Conservation (phyloP, 352 stramenopile species). For the Pythium dissimile region DNA sequence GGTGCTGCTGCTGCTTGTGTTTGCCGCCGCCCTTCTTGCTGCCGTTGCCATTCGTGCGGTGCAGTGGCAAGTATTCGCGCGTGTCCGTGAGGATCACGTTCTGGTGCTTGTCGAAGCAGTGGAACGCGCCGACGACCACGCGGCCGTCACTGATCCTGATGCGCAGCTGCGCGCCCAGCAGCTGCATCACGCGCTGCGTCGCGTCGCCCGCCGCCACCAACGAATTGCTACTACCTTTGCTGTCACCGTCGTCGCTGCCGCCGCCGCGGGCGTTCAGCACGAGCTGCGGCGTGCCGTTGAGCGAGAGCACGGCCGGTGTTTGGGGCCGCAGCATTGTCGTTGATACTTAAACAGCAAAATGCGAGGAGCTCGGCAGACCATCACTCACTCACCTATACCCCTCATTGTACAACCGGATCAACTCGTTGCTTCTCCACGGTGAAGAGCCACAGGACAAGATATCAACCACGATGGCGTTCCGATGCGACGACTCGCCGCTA, state of each 20-base stretch:
- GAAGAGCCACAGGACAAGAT: slow-evolving; percentile 8
- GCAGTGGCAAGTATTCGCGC: slow-evolving; percentile 51
- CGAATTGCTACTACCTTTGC: no score
- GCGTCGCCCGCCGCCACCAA: slow-evolving; percentile 43
- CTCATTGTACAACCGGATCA: slow-evolving; percentile 3
- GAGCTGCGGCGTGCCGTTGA: slow-evolving; percentile 53
- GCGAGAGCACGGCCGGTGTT: slow-evolving; percentile 42
- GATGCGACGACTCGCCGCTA: slow-evolving; percentile 29
- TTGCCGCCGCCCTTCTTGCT: slow-evolving; percentile 21
- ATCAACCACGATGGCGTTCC: slow-evolving; percentile 28
- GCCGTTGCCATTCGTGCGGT: not conserved
- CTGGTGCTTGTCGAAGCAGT: slow-evolving; percentile 84
- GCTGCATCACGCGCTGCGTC: slow-evolving; percentile 54
- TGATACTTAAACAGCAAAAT: not conserved
- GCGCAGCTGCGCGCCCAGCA: slow-evolving; percentile 52
- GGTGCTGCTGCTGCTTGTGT: slow-evolving; percentile 21
- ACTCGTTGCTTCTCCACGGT: not conserved
- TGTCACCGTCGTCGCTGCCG: slow-evolving; percentile 7
- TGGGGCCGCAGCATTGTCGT: slow-evolving; percentile 3
- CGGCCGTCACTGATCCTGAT: slow-evolving; percentile 72
- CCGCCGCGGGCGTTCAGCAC: slow-evolving; percentile 25
- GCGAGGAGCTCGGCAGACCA: slow-evolving; percentile 1
- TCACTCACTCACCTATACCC: not conserved
- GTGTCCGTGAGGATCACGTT: slow-evolving; percentile 77
- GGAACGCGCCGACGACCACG: slow-evolving; percentile 58